phyloP scores from a whole-genome alignment of 108 stramenopile species.

The Cyclotella atomus region DNA sequence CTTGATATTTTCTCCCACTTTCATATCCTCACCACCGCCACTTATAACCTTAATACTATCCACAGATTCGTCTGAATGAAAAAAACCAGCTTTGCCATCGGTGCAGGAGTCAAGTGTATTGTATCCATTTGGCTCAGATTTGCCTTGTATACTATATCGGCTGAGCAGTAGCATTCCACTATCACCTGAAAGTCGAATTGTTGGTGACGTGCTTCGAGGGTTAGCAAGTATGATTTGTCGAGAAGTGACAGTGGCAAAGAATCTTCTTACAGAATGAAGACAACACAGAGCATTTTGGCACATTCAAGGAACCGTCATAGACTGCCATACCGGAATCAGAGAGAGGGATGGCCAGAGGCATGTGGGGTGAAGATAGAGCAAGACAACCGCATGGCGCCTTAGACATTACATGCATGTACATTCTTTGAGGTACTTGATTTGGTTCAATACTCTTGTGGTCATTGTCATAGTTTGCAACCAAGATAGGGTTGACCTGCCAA shows the following conservation, averaged over 20 bases:
- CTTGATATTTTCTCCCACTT: neutral
- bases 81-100: slow-evolving; percentile 12
- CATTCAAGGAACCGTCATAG: neutral
- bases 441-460: neutral
- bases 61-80: slow-evolving; percentile 24
- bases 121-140: neutral
- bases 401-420: slow-evolving; percentile 6
- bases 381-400: neutral
- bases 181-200: no score
- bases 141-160: neutral
- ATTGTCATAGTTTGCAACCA: slow-evolving; percentile 5
- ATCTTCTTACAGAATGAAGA: neutral
- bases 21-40: neutral
- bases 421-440: slow-evolving; percentile 4
- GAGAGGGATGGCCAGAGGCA: neutral
- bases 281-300: slow-evolving; percentile 5
- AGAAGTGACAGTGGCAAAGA: no score
- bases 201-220: no score
- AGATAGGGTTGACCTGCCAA: slow-evolving; percentile 6
- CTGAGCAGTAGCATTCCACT: slow-evolving; percentile 4
- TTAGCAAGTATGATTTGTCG: no score
- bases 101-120: slow-evolving; percentile 19
- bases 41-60: slow-evolving; percentile 7
- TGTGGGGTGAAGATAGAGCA: neutral
- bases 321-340: neutral